Evolutionary conservation across 208 protist genomes (phyloP), one percentile per base, ranked within the genome.

Genomic region (Acanthamoeba royreba): DNA sequence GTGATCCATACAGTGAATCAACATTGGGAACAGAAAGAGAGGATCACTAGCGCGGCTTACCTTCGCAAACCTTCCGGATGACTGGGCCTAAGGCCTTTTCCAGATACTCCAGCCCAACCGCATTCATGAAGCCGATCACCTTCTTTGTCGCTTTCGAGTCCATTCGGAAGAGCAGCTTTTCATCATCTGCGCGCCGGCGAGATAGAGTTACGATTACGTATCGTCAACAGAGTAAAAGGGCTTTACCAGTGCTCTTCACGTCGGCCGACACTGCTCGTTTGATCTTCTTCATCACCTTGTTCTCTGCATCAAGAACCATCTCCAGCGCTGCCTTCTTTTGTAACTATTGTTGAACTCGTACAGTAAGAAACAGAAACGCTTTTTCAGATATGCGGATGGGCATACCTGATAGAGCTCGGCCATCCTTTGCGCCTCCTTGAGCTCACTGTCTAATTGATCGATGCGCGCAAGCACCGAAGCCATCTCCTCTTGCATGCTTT

Each of bases 101-200:
- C 42, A 85, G 33, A 31, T 85, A 85, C 74, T 85, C 74, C 43
- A 85, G 74, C 1, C 74, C 74, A 17, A 55, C 74, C 9, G 74
- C 74, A 22, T 40, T 85, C 74, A 85, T 85, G 43, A 85, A 85
- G 38, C 43, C 46, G 38, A 85, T 85, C 22, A 85, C 74, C 74
- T 85, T 85, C 74, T 85, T 85, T n/a, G 74, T 85, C 28, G 74
- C 74, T 33, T 85, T 85, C 5, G 74, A 85, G 43, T 85, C 74
- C 74, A 85, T 85, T 11, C 74, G 74, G 74, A 85, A 85, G 43
- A 85, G 43, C 43, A 85, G 43, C 74, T 85, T 85, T 45, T 85
- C 74, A 11, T 85, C 74, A 2, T 85, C 74, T 47, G 58, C n/a
- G n/a, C n/a, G n/a, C n/a, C n/a, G n/a, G n/a, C n/a, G n/a, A n/a